Percentiles rank a stretch among this genome's conserved stretches.
These are phyloP conservation scores for Picea sitchensis DNA, from an alignment of 75 land plant genomes.

Conservation along the genomic window DNA sequence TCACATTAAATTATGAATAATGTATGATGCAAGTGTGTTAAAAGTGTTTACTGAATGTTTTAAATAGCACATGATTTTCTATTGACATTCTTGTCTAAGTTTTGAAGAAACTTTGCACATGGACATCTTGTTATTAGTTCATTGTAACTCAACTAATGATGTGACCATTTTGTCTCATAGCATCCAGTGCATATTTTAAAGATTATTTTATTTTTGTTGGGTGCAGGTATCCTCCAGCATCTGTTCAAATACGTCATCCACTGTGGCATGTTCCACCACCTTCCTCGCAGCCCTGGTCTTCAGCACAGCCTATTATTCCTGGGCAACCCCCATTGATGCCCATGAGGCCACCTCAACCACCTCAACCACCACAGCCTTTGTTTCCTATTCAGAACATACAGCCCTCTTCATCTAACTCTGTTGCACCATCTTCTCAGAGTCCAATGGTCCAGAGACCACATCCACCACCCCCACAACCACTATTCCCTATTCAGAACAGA, in stretches of 20 bases:
- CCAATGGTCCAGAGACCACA: conserved; percentile 27
- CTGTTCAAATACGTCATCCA: conserved; percentile 34
- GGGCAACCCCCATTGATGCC: conserved; percentile 30
- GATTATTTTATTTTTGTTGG: conserved; percentile 5
- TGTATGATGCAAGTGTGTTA: no score
- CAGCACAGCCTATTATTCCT: conserved; percentile 34
- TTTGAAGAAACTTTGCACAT: not conserved
- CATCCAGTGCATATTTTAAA: conserved; percentile 16
- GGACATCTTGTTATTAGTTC: not conserved
- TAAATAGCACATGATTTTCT: not conserved
- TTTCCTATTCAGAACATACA: conserved; percentile 75
- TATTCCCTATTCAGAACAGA: conserved; percentile 35
- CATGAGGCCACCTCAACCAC: conserved; percentile 16
- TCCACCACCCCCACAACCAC: conserved; percentile 34
- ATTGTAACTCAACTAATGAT: not conserved
- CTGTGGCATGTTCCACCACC: conserved; percentile 68
- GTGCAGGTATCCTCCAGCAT: conserved; percentile 47
- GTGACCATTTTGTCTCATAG: conserved; percentile 16
- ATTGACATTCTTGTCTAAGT: not conserved
- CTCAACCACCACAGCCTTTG: conserved; percentile 47
- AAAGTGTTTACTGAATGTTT: no score
- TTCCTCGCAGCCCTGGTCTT: conserved; percentile 64
- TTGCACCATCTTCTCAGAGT: conserved; percentile 27
- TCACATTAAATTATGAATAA: not conserved
- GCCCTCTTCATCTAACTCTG: conserved; percentile 24